These are phyloP conservation scores for Globisporangium ultimum DNA, from an alignment of 352 stramenopile species.

Conservation along the genomic window DNA sequence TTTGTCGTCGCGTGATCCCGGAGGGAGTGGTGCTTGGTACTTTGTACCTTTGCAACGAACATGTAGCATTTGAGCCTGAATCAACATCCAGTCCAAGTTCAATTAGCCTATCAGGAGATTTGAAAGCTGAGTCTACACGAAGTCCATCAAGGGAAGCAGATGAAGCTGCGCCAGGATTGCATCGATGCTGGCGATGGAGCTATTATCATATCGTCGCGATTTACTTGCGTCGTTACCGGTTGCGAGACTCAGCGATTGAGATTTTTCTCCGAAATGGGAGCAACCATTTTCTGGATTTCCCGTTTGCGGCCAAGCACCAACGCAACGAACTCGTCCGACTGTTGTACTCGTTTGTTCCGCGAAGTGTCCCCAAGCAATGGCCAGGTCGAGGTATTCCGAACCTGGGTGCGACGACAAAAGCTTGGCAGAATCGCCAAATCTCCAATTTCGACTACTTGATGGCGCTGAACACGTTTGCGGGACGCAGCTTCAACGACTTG, in stretches of 20 bases:
- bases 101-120: slow-evolving; percentile 10
- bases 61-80: slow-evolving; percentile 65
- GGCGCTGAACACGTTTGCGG: slow-evolving; percentile 90
- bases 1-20: slow-evolving; percentile 68
- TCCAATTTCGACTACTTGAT: slow-evolving; percentile 97
- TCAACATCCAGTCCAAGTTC: slow-evolving; percentile 8
- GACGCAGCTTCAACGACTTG: slow-evolving; percentile 89
- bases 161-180: slow-evolving; percentile 62
- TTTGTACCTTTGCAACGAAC: slow-evolving; percentile 61
- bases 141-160: slow-evolving; percentile 17
- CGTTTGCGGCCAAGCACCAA: slow-evolving; percentile 58
- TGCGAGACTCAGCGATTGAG: slow-evolving; percentile 81
- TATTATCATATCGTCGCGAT: slow-evolving; percentile 73
- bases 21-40: slow-evolving; percentile 69
- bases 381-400: slow-evolving; percentile 48
- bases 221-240: slow-evolving; percentile 76
- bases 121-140: background rate
- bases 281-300: slow-evolving; percentile 83
- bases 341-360: slow-evolving; percentile 74
- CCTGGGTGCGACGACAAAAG: slow-evolving; percentile 57
- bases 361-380: slow-evolving; percentile 73
- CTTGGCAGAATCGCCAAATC: slow-evolving; percentile 76
- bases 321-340: slow-evolving; percentile 73
- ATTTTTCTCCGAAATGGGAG: slow-evolving; percentile 77
- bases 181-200: slow-evolving; percentile 78